Base-by-base conservation (phyloP, 73 alveolate species). In the Diophrys sp. region DNA sequence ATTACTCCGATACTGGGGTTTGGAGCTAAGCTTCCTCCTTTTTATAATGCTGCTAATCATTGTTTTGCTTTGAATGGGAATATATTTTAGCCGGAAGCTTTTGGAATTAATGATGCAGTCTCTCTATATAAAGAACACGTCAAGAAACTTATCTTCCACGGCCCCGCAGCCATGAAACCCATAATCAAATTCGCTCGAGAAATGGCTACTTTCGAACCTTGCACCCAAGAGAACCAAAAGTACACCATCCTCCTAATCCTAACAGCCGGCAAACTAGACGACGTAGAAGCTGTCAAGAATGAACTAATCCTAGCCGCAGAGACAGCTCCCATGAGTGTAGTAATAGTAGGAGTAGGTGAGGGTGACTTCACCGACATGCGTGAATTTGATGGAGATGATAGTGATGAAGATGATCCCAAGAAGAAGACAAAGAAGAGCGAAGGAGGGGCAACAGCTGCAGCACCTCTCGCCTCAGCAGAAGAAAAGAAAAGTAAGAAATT, bases 181-280 rank as follows among this genome's bases (percentile, higher is more conserved):
- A 82, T 85, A 27, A 14, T 85, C 14, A 85, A 85, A 34, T 56
- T 69, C 78, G 67, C 78, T 26, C 77, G 31, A 0, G 89, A 85
- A 28, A 69, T 85, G 84, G 87, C 87, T 53, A 78, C 73, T 23
- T 75, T 54, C 67, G 71, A 56, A 2, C 18, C 44, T 80, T 78
- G 31, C 30, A 29, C 74, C 29, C 2, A 54, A 27, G 2, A 54
- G 14, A 75, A 55, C 2, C 31, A 54, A 28, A 75, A 75, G 23
- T 75, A 75, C 24, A 32, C 29, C 67, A 89, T 95, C 56, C 77
- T 95, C 66, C 77, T 97, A 72, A 82, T 97, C 26, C 82, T 97
- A 28, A 97, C 99, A 11, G 99, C 96, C 87, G 99, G 99, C 0
- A 85, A 73, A 27, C 93, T 95, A 53, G 94, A 94, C 85, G 99